phyloP scores from a whole-genome alignment of 805 yeast species.

The Starmera amethionina region DNA sequence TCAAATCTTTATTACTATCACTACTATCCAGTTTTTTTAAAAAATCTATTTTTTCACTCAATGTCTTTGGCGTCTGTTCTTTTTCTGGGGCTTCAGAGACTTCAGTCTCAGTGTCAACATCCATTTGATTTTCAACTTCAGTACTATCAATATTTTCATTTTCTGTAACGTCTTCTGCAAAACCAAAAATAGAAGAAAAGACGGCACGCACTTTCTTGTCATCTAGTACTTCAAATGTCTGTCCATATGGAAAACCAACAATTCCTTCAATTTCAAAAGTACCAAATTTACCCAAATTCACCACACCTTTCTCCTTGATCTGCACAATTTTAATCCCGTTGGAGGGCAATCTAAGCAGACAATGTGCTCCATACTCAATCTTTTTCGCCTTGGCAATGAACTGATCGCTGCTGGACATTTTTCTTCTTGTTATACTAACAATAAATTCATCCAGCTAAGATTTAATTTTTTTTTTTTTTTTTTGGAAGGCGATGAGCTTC shows the following conservation, averaged over 20 bases:
- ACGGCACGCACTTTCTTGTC: conserved; percentile 43
- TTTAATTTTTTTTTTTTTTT: too few relatives aligned
- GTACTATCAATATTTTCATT: conserved; percentile 17
- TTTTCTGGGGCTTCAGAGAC: conserved; percentile 25
- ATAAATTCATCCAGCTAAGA: too few relatives aligned
- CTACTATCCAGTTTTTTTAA: conserved; percentile 32
- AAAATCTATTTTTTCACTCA: conserved; percentile 16
- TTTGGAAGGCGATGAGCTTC: too few relatives aligned
- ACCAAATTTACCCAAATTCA: conserved; percentile 89
- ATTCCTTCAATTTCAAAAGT: conserved; percentile 65
- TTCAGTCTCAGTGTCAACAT: conserved; percentile 16
- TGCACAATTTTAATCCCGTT: conserved; percentile 67
- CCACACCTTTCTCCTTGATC: conserved; percentile 45
- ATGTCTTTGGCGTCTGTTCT: conserved; percentile 19
- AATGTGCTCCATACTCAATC: conserved; percentile 20
- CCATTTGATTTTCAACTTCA: conserved; percentile 10
- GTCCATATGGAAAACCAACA: conserved; percentile 79
- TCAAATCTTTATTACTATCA: conserved; percentile 54
- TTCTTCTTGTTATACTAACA: too few relatives aligned
- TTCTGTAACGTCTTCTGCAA: conserved; percentile 20
- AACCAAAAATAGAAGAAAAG: conserved; percentile 25
- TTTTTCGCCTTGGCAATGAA: conserved; percentile 2
- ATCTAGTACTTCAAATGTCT: conserved; percentile 74
- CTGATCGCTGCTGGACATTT: neutral
- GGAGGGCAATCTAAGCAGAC: conserved; percentile 75